Percentiles rank a stretch among this genome's conserved stretches.
phyloP scores from a whole-genome alignment of 2,329 filamentous ascomycete genomes.

The Nemania abortiva region DNA sequence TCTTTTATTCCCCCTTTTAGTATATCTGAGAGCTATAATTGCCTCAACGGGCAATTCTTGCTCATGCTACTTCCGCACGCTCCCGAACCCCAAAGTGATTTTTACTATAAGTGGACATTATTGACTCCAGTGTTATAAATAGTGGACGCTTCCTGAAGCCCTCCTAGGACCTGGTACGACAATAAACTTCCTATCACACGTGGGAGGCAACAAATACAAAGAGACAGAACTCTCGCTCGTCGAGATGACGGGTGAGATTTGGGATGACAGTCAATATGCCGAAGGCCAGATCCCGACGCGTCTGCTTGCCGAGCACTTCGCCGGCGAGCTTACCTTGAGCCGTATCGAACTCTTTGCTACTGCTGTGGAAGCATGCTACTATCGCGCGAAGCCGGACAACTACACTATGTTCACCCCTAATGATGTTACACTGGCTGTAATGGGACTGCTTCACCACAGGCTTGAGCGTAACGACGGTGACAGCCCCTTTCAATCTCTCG shows the following conservation, averaged over 20 bases:
- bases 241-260: constrained; percentile 45
- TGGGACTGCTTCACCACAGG: constrained; percentile 50
- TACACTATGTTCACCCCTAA: constrained; percentile 37
- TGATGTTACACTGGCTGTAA: constrained; percentile 52
- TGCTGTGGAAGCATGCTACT: constrained; percentile 45
- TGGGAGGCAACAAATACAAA: constrained; percentile 9
- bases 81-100: too few relatives aligned
- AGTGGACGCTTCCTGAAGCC: constrained; percentile 47
- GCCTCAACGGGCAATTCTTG: too few relatives aligned
- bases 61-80: too few relatives aligned
- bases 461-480: constrained; percentile 43
- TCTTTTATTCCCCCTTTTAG: too few relatives aligned
- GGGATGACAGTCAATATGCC: constrained; percentile 36
- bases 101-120: too few relatives aligned
- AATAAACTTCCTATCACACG: constrained; percentile 36
- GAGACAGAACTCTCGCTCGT: constrained; percentile 38
- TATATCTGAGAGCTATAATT: too few relatives aligned
- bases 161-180: constrained; percentile 39
- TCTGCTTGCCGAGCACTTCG: constrained; percentile 49
- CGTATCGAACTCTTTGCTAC: constrained; percentile 47
- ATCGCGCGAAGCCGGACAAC: constrained; percentile 24
- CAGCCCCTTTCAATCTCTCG: constrained; percentile 48
- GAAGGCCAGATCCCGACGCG: constrained; percentile 38
- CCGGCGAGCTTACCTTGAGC: constrained; percentile 44
- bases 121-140: too few relatives aligned